These are phyloP conservation scores for Cercospora janseana DNA, from an alignment of 2,329 filamentous ascomycete genomes.

Conservation along the genomic window DNA sequence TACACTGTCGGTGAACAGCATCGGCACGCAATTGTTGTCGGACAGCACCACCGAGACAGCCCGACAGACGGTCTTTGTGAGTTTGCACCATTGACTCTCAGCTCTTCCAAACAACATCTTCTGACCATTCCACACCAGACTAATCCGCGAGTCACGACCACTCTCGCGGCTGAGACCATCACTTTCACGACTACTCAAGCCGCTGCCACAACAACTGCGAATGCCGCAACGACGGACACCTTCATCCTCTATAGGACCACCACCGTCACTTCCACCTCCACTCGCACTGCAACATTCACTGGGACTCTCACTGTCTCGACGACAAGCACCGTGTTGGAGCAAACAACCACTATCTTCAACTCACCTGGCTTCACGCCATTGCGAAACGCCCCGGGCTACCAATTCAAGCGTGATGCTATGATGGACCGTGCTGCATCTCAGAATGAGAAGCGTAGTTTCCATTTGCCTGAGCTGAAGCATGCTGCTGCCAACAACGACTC, in stretches of 20 bases:
- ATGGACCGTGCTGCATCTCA: not conserved
- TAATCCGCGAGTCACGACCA: conserved; percentile 2
- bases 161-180: not conserved
- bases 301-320: conserved; percentile 6
- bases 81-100: too few species aligned
- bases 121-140: not conserved
- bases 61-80: conserved; percentile 2
- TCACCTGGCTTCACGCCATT: conserved; percentile 13
- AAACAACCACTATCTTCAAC: conserved; percentile 1
- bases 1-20: not conserved
- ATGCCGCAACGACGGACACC: conserved; percentile 7
- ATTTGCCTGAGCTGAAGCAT: too few species aligned
- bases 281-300: conserved; percentile 6
- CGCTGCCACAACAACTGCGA: not conserved
- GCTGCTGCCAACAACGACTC: not conserved
- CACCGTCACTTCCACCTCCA: conserved; percentile 11
- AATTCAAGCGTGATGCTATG: conserved; percentile 5
- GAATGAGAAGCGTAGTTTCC: conserved; percentile 1
- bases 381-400: conserved; percentile 3
- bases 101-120: too few species aligned
- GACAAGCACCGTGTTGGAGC: not conserved
- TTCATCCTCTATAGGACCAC: conserved; percentile 8
- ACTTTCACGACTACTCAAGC: not conserved
- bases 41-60: conserved; percentile 7
- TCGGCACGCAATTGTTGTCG: conserved; percentile 10